phyloP scores from a whole-genome alignment of 441 rosid genomes.

The Populus hybrid region DNA sequence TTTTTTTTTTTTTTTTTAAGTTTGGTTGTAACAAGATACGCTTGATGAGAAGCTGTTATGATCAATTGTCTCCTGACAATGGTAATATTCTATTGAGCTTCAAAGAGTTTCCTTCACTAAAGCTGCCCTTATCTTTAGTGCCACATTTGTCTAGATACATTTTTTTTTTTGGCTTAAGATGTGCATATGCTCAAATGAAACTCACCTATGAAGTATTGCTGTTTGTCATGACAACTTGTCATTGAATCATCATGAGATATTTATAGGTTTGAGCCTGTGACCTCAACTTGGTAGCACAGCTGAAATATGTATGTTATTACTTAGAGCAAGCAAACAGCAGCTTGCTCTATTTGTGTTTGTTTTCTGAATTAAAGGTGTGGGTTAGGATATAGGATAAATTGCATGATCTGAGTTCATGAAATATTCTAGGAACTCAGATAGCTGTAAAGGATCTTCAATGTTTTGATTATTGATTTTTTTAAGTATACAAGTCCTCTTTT shows the following conservation, averaged over 20 bases:
- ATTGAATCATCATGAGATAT: neutral
- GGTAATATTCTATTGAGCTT: slow-evolving; percentile 41
- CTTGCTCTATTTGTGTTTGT: neutral
- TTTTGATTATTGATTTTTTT: neutral
- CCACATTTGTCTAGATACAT: neutral
- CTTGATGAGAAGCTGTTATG: slow-evolving; percentile 58
- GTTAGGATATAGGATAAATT: neutral
- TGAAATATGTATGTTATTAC: neutral
- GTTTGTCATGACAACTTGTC: neutral
- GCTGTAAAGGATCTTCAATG: neutral
- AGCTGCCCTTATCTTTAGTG: neutral
- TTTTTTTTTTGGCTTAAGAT: neutral
- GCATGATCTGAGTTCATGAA: neutral
- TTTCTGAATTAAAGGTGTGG: neutral
- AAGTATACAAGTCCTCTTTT: neutral
- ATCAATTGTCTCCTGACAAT: slow-evolving; percentile 73
- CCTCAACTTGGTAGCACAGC: neutral
- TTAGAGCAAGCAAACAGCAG: neutral
- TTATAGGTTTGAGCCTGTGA: slow-evolving; percentile 1
- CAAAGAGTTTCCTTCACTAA: neutral
- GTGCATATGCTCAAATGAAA: neutral
- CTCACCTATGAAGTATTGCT: neutral
- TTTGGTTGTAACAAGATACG: slow-evolving; percentile 60
- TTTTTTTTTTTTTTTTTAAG: slow-evolving; percentile 75
- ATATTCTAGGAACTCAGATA: neutral